These are phyloP conservation scores for Taphrina wiesneri DNA, from an alignment of 1,139 yeast species.

Conservation along the genomic window DNA sequence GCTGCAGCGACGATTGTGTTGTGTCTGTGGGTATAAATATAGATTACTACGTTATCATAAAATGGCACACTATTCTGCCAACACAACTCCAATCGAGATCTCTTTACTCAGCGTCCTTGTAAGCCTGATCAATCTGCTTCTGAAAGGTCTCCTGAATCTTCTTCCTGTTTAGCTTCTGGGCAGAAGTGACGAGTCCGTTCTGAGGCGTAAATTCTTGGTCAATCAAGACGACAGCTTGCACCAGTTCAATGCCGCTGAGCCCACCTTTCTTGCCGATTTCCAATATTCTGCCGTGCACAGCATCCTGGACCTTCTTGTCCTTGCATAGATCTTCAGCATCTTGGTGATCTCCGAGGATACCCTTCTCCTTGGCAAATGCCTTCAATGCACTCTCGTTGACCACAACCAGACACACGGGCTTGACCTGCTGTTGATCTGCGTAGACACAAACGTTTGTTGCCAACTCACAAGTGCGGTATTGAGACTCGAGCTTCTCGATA, in stretches of 20 bases:
- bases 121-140: slow-evolving; percentile 45
- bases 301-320: slow-evolving; percentile 59
- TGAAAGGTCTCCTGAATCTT: slow-evolving; percentile 65
- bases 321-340: slow-evolving; percentile 57
- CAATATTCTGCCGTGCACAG: slow-evolving; percentile 61
- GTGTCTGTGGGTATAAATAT: too few relatives aligned
- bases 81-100: background rate
- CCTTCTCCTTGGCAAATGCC: slow-evolving; percentile 58
- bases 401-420: slow-evolving; percentile 87
- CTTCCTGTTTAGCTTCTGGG: slow-evolving; percentile 94
- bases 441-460: slow-evolving; percentile 86
- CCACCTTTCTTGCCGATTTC: slow-evolving; percentile 81
- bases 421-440: slow-evolving; percentile 81
- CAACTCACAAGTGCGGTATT: slow-evolving; percentile 77
- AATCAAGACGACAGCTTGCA: slow-evolving; percentile 73
- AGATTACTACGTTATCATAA: background rate
- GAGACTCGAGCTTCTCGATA: slow-evolving; percentile 59
- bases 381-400: slow-evolving; percentile 72
- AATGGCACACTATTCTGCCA: background rate
- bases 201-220: slow-evolving; percentile 98
- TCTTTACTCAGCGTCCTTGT: slow-evolving; percentile 39
- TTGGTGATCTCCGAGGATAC: slow-evolving; percentile 54
- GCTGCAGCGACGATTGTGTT: too few relatives aligned
- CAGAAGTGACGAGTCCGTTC: slow-evolving; percentile 88
- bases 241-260: slow-evolving; percentile 78